These are phyloP conservation scores for Chlorokybus atmophyticus DNA, from an alignment of 139 green algal genomes.

Conservation along the genomic window DNA sequence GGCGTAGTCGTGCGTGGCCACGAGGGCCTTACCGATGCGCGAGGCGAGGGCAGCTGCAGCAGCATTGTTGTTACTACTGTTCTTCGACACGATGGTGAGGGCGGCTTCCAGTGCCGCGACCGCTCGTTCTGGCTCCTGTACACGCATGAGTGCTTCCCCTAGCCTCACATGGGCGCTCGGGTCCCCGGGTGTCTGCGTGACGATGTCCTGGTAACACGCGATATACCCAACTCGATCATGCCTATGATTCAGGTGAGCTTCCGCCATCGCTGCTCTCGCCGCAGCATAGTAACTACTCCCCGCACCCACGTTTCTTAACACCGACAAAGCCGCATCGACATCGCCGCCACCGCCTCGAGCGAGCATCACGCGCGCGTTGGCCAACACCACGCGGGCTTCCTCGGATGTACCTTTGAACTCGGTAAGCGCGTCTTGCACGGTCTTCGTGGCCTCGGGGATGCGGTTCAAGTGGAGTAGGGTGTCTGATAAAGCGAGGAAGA, in stretches of 20 bases:
- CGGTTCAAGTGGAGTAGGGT: too few species aligned
- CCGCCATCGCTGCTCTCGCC: constrained; percentile 47
- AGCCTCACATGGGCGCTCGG: constrained; percentile 45
- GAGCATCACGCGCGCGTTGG: constrained; percentile 49
- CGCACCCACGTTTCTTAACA: constrained; percentile 27
- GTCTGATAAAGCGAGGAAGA: too few species aligned
- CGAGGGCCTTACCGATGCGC: constrained; percentile 32
- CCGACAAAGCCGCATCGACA: constrained; percentile 41
- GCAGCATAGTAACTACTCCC: constrained; percentile 39
- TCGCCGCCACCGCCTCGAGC: constrained; percentile 39
- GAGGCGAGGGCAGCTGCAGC: neutral
- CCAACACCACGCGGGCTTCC: constrained; percentile 45
- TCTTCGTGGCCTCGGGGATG: constrained; percentile 49
- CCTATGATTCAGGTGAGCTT: constrained; percentile 52
- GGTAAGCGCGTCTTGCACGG: constrained; percentile 29
- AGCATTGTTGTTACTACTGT: too few species aligned
- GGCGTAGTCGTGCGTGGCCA: constrained; percentile 54
- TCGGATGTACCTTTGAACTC: constrained; percentile 42
- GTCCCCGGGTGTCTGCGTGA: neutral
- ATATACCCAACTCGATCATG: constrained; percentile 47
- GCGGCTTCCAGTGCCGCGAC: constrained; percentile 45
- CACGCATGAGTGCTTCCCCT: constrained; percentile 56
- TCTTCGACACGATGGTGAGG: constrained; percentile 31
- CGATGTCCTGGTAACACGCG: constrained; percentile 41
- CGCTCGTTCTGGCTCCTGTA: constrained; percentile 58